Evolutionary conservation across 1,284 basidiomycete genomes (phyloP), one percentile per base, ranked within the genome.

Genomic region (Boletus austroedulis): DNA sequence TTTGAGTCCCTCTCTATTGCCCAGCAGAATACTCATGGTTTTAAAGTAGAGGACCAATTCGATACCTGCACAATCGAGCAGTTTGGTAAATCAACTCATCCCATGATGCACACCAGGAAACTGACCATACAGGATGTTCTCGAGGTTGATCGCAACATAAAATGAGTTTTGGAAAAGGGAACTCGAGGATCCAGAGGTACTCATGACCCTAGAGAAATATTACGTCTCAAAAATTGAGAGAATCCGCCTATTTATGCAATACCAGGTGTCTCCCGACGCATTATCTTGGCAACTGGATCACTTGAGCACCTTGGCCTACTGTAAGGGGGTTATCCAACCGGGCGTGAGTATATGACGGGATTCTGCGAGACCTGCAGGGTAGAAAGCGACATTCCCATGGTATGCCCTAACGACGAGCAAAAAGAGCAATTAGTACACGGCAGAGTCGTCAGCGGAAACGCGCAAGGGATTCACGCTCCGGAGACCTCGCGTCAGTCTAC

Each of bases 11-110:
- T 47, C 43, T 41, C 24, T 34, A 10, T 45, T 34, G 12, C 28
- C 29, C 9, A 70, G 32, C 29, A 70, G 34, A n/a, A 54, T 29
- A 1, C 41, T 51, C 8, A 68, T 57, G 7, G 69, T 65, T 44
- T 55, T 53, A 2, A 70, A 59, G 31, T 70, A 68, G 36, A 68
- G 59, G 19, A 65, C 7, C 5, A 68, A 23, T 31, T 66, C 54
- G 2, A 69, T 38, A 23, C 68, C 66, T 70, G 49, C n/a, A 29
- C 47, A 17, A 40, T 21, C n/a, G 21, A 38, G 31, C 6, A 29
- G 36, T 17, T 10, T 3, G 8, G 24, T 56, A 36, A 57, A 43
- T 12, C 14, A 10, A 11, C 5, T 38, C 17, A 14, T 29, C n/a
- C 28, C 31, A 24, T 28, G 10, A 26, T 14, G 4, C 11, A 11